phyloP scores from a whole-genome alignment of 345 rosid genomes.

The Mallotus nudiflorus region DNA sequence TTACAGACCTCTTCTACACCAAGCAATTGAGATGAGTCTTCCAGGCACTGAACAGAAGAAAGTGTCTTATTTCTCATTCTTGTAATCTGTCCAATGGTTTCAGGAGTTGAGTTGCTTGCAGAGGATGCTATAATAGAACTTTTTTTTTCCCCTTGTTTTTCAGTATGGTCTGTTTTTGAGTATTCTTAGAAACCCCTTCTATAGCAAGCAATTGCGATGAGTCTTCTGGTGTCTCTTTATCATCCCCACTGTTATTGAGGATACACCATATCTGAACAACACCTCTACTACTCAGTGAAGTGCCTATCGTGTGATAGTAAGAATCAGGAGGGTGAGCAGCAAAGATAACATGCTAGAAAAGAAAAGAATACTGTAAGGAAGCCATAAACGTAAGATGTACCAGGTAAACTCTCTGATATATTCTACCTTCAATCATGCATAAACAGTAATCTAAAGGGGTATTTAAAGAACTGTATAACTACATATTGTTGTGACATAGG shows the following conservation, averaged over 20 bases:
- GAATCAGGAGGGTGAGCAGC: slow-evolving; percentile 90
- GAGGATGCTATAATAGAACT: too few species aligned
- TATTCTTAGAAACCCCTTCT: slow-evolving; percentile 35
- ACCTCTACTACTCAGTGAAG: slow-evolving; percentile 73
- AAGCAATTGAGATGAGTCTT: slow-evolving; percentile 38
- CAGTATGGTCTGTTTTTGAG: slow-evolving; percentile 27
- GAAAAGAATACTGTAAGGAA: background rate
- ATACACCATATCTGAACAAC: slow-evolving; percentile 86
- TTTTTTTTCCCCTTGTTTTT: too few species aligned
- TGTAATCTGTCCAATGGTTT: too few species aligned
- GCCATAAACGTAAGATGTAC: background rate
- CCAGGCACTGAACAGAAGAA: slow-evolving; percentile 53
- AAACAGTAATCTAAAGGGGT: background rate
- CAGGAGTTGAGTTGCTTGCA: too few species aligned
- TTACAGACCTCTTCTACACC: slow-evolving; percentile 34
- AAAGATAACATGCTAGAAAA: slow-evolving; percentile 72
- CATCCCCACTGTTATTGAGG: slow-evolving; percentile 40
- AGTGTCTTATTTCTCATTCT: too few species aligned
- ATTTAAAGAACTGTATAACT: too few species aligned
- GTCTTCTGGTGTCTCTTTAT: slow-evolving; percentile 31
- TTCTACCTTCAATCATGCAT: background rate
- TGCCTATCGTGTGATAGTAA: slow-evolving; percentile 71
- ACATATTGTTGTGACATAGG: background rate
- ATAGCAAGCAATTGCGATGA: slow-evolving; percentile 33
- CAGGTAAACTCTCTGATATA: too few species aligned